phyloP scores from a whole-genome alignment of 495 filamentous ascomycete genomes.

The Lepidopterella palustris region DNA sequence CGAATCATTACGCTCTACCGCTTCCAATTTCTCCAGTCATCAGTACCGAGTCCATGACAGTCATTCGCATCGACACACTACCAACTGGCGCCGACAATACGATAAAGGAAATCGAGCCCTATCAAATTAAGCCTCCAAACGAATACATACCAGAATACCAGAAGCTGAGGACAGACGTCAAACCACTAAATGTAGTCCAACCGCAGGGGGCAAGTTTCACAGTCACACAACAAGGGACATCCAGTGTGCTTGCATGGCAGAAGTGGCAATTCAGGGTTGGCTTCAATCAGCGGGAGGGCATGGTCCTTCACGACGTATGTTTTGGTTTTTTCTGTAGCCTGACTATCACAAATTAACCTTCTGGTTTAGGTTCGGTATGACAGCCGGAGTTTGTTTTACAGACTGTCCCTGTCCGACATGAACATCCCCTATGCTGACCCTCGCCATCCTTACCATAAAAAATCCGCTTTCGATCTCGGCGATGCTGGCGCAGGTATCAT shows the following conservation, averaged over 20 bases:
- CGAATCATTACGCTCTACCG: conserved; percentile 75
- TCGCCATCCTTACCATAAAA: conserved; percentile 64
- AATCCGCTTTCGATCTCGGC: conserved; percentile 73
- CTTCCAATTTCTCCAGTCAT: conserved; percentile 74
- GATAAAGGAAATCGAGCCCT: conserved; percentile 47
- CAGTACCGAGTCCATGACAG: conserved; percentile 53
- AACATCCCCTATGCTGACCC: conserved; percentile 72
- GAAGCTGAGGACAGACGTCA: conserved; percentile 55
- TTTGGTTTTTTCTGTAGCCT: too few species aligned
- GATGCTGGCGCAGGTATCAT: conserved; percentile 67
- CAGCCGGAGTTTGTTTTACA: conserved; percentile 58
- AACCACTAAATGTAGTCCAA: conserved; percentile 69
- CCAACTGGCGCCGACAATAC: conserved; percentile 58
- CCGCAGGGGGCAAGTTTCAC: conserved; percentile 70
- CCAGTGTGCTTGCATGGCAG: conserved; percentile 56
- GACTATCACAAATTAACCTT: neutral
- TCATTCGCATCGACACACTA: conserved; percentile 55
- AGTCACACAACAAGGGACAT: conserved; percentile 41
- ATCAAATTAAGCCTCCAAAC: conserved; percentile 49
- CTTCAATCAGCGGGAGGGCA: conserved; percentile 67
- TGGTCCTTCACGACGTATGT: conserved; percentile 56
- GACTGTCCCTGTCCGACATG: conserved; percentile 68
- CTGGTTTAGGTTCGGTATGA: conserved; percentile 54
- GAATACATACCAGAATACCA: conserved; percentile 74
- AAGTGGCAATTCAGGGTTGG: conserved; percentile 68